Evolutionary conservation across 2,329 filamentous ascomycete genomes (phyloP).

Genomic region (Knoxdaviesia proteae): DNA sequence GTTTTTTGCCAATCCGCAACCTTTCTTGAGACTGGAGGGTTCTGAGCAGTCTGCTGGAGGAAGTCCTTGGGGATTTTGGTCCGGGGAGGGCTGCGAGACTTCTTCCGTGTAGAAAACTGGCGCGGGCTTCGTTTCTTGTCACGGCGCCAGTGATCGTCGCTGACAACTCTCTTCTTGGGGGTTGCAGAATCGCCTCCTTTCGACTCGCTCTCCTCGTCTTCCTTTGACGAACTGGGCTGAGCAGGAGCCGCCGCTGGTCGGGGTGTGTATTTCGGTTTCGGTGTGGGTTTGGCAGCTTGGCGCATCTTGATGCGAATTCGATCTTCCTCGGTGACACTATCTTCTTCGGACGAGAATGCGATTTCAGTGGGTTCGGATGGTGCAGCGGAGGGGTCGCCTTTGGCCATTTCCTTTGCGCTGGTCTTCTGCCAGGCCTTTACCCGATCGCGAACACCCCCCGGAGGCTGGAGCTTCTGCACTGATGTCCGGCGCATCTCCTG

Average conservation of each 20-base stretch:
- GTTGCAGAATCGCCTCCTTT: slow-evolving; percentile 15
- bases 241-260: slow-evolving; percentile 6
- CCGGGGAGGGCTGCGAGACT: slow-evolving; percentile 15
- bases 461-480: slow-evolving; percentile 38
- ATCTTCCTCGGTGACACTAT: slow-evolving; percentile 40
- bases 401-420: slow-evolving; percentile 43
- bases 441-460: slow-evolving; percentile 51
- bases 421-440: slow-evolving; percentile 72
- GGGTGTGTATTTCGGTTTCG: slow-evolving; percentile 12
- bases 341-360: slow-evolving; percentile 35
- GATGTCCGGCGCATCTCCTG: slow-evolving; percentile 17
- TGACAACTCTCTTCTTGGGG: slow-evolving; percentile 81
- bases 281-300: slow-evolving; percentile 19
- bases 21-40: slow-evolving; percentile 35
- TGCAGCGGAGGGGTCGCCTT: slow-evolving; percentile 27
- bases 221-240: neutral
- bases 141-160: slow-evolving; percentile 64
- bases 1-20: slow-evolving; percentile 40
- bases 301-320: slow-evolving; percentile 33
- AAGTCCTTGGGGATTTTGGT: slow-evolving; percentile 33
- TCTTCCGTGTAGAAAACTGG: too few species aligned
- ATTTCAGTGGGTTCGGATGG: slow-evolving; percentile 40
- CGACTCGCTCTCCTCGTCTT: slow-evolving; percentile 10
- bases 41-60: slow-evolving; percentile 27
- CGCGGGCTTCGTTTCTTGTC: too few species aligned